Percentiles rank a stretch among this genome's conserved stretches.
Conservation (phyloP, 73 alveolate genomes). For the Paramecium sonneborni region DNA sequence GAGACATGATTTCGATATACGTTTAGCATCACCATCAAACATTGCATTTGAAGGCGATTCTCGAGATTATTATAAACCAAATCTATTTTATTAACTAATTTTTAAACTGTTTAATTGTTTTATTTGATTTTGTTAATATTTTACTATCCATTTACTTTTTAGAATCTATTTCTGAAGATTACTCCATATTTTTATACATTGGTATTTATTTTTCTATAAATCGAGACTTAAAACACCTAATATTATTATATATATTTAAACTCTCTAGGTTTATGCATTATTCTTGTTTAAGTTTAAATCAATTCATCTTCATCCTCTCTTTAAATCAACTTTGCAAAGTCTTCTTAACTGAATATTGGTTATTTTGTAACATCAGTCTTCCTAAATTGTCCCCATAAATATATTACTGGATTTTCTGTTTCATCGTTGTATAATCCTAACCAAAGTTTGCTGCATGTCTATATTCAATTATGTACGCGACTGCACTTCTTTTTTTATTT, state of each 20-base stretch:
- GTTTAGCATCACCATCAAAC: not conserved
- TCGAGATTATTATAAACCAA: not conserved
- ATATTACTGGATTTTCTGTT: slow-evolving; percentile 14
- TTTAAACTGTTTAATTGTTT: not conserved
- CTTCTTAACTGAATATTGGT: slow-evolving; percentile 16
- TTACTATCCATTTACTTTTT: not conserved
- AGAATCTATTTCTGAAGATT: not conserved
- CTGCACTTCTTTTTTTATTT: not conserved
- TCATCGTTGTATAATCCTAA: not conserved
- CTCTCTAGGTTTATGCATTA: not conserved
- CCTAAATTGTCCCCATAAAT: not conserved
- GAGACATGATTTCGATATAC: not conserved
- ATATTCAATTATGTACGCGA: slow-evolving; percentile 20
- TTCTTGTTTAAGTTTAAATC: not conserved
- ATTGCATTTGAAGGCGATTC: not conserved
- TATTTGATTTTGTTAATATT: not conserved
- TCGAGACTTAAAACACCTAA: not conserved
- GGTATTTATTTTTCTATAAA: not conserved
- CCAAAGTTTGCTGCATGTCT: slow-evolving; percentile 22
- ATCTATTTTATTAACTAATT: not conserved
- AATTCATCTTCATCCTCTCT: slow-evolving; percentile 10
- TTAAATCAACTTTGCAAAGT: not conserved
- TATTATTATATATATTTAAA: not conserved
- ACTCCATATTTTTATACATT: not conserved
- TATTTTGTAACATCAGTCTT: slow-evolving; percentile 17